A percentile compares a stretch with the other conserved stretches of the same genome.
phyloP scores from a whole-genome alignment of 768 basidiomycete species.

The Suillus brevipes region DNA sequence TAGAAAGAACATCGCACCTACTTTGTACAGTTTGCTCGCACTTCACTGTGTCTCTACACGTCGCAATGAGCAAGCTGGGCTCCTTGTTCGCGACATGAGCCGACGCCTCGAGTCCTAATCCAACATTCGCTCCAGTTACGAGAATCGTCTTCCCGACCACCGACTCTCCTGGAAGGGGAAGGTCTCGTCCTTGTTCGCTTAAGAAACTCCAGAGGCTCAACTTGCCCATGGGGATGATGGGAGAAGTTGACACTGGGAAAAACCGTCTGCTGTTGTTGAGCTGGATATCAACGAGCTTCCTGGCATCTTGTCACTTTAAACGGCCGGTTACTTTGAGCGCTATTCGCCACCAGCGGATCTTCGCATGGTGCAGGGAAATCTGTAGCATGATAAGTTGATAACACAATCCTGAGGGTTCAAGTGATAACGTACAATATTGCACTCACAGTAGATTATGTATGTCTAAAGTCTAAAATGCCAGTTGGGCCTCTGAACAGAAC shows the following conservation, averaged over 20 bases:
- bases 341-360: neutral
- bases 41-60: slow-evolving; percentile 32
- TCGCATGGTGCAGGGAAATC: neutral
- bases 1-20: slow-evolving; percentile 9
- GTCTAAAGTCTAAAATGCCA: neutral
- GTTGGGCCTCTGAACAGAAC: neutral
- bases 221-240: neutral
- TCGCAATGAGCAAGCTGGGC: slow-evolving; percentile 34
- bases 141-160: slow-evolving; percentile 50
- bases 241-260: neutral
- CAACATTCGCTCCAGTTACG: slow-evolving; percentile 52
- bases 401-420: neutral
- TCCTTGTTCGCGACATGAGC: slow-evolving; percentile 33
- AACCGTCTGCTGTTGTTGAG: neutral
- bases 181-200: slow-evolving; percentile 24
- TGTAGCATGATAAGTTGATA: neutral
- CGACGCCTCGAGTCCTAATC: slow-evolving; percentile 31
- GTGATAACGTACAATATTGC: neutral
- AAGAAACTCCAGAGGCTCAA: slow-evolving; percentile 23
- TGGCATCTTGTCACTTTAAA: neutral
- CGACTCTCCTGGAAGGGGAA: slow-evolving; percentile 8
- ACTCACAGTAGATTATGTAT: neutral
- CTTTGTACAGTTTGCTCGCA: slow-evolving; percentile 24
- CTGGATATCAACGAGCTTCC: neutral
- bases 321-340: neutral